Evolutionary conservation across 2,329 filamentous ascomycete genomes (phyloP), one percentile per base, ranked within the genome.

Genomic region (Colletotrichum costaricense): DNA sequence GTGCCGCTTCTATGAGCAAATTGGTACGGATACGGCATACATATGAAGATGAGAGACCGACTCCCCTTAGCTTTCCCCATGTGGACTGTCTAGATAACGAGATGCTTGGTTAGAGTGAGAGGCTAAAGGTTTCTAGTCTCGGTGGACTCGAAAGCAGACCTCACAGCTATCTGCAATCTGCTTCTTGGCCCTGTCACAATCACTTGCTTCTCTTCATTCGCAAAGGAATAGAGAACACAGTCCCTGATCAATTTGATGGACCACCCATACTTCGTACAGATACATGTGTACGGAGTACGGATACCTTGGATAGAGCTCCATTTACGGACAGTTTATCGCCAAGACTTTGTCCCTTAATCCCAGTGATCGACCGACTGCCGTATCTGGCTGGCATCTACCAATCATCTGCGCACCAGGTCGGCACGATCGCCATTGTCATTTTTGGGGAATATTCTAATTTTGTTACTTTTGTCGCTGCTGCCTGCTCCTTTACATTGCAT

Each of bases 321-420:
- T 54, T 9, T 16, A 19, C 42, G 14, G n/a, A 12, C 60, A 57
- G 16, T 56, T 38, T 35, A 62, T 69, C 66, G 69, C 67, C 60
- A 70, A 73, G 70, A 56, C 55, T 9, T 62, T 56, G 26, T 30
- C 49, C 55, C 19, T 59, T 57, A 63, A 70, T 73, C 49, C 62
- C 55, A 6, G 67, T 65, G 67, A 62, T 73, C 70, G 59, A 60
- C 67, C 35, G 49, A 52, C 60, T 70, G 60, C 60, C 70, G 67
- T 52, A 64, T 65, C 66, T 59, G 35, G 59, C 63, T 52, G 38
- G 19, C 42, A 49, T 49, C 19, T 49, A 49, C 67, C 56, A 55
- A 66, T 57, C 60, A 70, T 56, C 22, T 30, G 46, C n/a, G 28
- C 46, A 35, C 19, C 38, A 55, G 58, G 28, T 54, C 59, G 58